A percentile compares a stretch with the other conserved stretches of the same genome.
Evolutionary conservation across 2,329 filamentous ascomycete genomes (phyloP).

Genomic region (Colletotrichum liaoningense): DNA sequence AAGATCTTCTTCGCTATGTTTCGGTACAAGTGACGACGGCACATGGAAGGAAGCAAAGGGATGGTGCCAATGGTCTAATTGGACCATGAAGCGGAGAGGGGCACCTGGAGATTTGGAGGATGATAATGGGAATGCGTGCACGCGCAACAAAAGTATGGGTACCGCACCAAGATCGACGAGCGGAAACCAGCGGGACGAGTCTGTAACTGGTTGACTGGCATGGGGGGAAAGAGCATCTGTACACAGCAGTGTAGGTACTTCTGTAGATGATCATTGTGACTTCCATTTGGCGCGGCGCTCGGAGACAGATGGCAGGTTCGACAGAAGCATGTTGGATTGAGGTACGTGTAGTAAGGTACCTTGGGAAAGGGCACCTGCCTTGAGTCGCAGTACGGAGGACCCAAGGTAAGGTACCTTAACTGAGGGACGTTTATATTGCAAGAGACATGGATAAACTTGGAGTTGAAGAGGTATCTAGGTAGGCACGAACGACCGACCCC

Average conservation of each 20-base stretch:
- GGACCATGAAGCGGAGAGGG: not conserved
- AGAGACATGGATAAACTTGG: not conserved
- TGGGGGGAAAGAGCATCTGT: not conserved
- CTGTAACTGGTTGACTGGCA: conserved; percentile 5
- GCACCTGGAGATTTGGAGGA: not conserved
- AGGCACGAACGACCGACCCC: not conserved
- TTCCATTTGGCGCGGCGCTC: not conserved
- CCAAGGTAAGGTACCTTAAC: not conserved
- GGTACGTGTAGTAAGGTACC: too few relatives aligned
- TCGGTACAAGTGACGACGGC: not conserved
- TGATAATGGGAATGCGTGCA: not conserved
- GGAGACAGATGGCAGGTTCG: not conserved
- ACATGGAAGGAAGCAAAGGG: not conserved
- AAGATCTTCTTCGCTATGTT: not conserved
- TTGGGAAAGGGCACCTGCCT: not conserved
- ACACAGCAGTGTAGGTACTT: too few relatives aligned
- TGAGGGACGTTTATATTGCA: not conserved
- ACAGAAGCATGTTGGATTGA: not conserved
- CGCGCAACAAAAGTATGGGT: not conserved
- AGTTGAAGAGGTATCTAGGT: not conserved
- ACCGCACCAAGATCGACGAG: conserved; percentile 24
- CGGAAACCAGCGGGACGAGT: conserved; percentile 32
- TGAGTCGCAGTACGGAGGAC: not conserved
- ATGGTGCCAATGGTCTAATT: not conserved
- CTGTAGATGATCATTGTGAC: not conserved